A percentile compares a stretch with the other conserved stretches of the same genome.
Conservation (phyloP, 2,329 filamentous ascomycete genomes). For the Fusarium virguliforme region DNA sequence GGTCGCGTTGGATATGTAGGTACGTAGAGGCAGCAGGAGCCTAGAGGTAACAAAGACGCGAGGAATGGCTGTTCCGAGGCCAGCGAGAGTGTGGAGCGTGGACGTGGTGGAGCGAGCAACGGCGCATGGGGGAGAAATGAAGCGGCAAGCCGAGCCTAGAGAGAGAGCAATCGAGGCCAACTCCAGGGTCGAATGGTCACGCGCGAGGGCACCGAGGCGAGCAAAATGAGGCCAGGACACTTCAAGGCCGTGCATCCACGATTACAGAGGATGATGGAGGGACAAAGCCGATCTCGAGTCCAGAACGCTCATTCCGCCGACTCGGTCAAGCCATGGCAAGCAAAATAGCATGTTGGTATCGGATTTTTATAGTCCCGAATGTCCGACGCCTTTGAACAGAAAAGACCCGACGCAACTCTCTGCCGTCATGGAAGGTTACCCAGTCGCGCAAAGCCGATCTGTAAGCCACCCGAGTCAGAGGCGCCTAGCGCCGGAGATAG, state of each 20-base stretch:
- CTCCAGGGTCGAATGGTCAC: slow-evolving; percentile 38
- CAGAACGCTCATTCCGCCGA: slow-evolving; percentile 40
- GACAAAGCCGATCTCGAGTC: slow-evolving; percentile 47
- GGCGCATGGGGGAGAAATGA: slow-evolving; percentile 47
- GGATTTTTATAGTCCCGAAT: slow-evolving; percentile 44
- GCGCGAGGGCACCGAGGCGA: slow-evolving; percentile 28
- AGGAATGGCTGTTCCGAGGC: slow-evolving; percentile 47
- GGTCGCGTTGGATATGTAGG: slow-evolving; percentile 30
- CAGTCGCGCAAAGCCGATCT: slow-evolving; percentile 6
- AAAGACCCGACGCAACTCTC: slow-evolving; percentile 33
- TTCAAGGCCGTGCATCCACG: slow-evolving; percentile 43
- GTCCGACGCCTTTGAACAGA: slow-evolving; percentile 25
- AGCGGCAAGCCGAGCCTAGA: slow-evolving; percentile 31
- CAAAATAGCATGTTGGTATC: slow-evolving; percentile 40
- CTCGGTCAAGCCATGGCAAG: slow-evolving; percentile 31
- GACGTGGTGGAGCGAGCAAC: slow-evolving; percentile 50
- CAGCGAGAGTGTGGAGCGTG: slow-evolving; percentile 49
- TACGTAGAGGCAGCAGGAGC: slow-evolving; percentile 35
- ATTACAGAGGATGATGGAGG: slow-evolving; percentile 43
- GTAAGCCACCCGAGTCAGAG: slow-evolving; percentile 29
- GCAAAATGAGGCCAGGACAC: slow-evolving; percentile 33
- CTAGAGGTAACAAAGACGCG: slow-evolving; percentile 35
- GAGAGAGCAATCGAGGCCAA: slow-evolving; percentile 38
- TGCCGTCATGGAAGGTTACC: slow-evolving; percentile 1
- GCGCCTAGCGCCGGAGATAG: slow-evolving; percentile 6